Evolutionary conservation across 139 green algal species (phyloP).

Genomic region (Yamagishiella unicocca): DNA sequence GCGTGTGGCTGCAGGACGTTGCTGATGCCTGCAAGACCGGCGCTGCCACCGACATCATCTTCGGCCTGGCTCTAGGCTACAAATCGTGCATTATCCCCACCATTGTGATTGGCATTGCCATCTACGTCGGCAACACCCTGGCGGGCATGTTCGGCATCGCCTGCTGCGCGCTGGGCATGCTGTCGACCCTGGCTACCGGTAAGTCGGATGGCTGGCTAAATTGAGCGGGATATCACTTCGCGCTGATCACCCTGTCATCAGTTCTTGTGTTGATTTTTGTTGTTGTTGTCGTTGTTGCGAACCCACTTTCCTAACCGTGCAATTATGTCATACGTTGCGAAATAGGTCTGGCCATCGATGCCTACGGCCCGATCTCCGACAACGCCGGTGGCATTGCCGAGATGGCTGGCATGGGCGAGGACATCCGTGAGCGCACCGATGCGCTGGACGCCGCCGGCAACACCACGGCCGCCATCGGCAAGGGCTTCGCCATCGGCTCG

Average conservation of each 20-base stretch:
- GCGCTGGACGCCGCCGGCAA: slow-evolving; percentile 97
- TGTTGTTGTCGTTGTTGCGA: too few relatives aligned
- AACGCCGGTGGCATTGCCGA: slow-evolving; percentile 98
- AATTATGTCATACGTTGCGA: too few relatives aligned
- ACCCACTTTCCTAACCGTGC: too few relatives aligned
- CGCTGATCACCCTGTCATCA: too few relatives aligned
- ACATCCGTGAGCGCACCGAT: slow-evolving; percentile 97
- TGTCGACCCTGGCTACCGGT: slow-evolving; percentile 91
- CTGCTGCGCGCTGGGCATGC: slow-evolving; percentile 96
- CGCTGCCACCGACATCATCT: slow-evolving; percentile 98
- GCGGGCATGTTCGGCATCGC: slow-evolving; percentile 97
- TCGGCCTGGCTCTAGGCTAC: slow-evolving; percentile 98
- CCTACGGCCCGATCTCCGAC: slow-evolving; percentile 96
- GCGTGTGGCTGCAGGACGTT: slow-evolving; percentile 90
- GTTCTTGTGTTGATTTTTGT: too few relatives aligned
- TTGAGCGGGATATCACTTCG: too few relatives aligned
- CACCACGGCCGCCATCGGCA: slow-evolving; percentile 98
- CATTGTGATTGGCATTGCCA: slow-evolving; percentile 89
- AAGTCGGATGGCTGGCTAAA: too few relatives aligned
- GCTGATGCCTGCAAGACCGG: slow-evolving; percentile 96
- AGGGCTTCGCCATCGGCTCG: slow-evolving; percentile 98
- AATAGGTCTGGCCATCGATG: slow-evolving; percentile 97
- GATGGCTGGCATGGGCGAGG: slow-evolving; percentile 98
- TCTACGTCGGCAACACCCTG: slow-evolving; percentile 91
- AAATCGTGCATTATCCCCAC: slow-evolving; percentile 90